Percentiles rank a stretch among this genome's conserved stretches.
Conservation (phyloP, 1,284 basidiomycete species). For the Apiotrichum brassicae region DNA sequence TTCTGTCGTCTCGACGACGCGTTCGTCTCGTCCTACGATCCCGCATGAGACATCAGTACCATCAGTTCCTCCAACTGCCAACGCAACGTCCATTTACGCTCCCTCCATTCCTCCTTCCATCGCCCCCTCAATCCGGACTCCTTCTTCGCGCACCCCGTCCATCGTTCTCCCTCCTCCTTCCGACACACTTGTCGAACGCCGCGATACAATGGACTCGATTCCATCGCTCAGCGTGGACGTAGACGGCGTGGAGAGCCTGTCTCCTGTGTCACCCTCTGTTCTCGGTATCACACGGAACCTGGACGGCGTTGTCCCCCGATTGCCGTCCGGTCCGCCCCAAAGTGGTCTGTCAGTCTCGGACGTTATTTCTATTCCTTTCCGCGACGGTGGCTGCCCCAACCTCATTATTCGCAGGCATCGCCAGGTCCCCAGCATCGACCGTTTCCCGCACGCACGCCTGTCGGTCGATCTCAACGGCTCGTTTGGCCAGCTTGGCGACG, state of each 20-base stretch:
- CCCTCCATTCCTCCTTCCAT: neutral
- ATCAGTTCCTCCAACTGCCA: neutral
- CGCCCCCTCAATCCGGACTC: neutral
- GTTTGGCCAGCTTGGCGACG: slow-evolving; percentile 27
- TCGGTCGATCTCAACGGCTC: slow-evolving; percentile 39
- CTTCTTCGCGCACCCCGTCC: slow-evolving; percentile 7
- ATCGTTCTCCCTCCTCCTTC: slow-evolving; percentile 27
- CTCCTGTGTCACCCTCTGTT: slow-evolving; percentile 22
- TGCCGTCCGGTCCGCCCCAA: slow-evolving; percentile 7
- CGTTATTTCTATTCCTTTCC: slow-evolving; percentile 10
- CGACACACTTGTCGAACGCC: slow-evolving; percentile 25
- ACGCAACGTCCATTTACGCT: neutral
- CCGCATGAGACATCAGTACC: neutral
- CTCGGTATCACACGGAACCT: slow-evolving; percentile 11
- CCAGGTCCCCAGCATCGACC: slow-evolving; percentile 13
- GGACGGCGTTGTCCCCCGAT: neutral
- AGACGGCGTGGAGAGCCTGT: slow-evolving; percentile 23
- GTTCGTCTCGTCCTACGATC: neutral
- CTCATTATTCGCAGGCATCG: slow-evolving; percentile 18
- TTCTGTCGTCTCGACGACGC: neutral
- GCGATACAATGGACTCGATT: slow-evolving; percentile 19
- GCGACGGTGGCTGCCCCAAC: slow-evolving; percentile 11
- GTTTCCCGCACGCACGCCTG: slow-evolving; percentile 18
- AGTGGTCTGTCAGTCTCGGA: slow-evolving; percentile 20
- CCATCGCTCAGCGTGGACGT: slow-evolving; percentile 33